Base-by-base conservation (phyloP, 306 rosid genomes). In the Benincasa hispida region DNA sequence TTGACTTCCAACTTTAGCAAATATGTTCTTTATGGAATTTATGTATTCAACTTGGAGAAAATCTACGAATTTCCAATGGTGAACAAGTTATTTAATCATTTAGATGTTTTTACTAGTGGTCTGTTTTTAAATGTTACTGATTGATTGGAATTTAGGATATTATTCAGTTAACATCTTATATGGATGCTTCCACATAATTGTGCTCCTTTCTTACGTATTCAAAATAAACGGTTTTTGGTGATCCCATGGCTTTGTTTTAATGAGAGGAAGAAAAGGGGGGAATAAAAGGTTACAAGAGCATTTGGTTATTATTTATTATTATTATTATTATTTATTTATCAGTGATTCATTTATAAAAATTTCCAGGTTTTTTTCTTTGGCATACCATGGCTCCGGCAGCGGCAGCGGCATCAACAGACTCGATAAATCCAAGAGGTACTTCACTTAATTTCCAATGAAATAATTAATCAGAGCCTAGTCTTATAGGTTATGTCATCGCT, bases 391-490 rank as follows among this genome's bases (percentile, higher is more conserved):
- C 97, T 78, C 90, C 92, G 0, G 76, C 76, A 8, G 79, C 45
- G 6, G 79, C 45, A 74, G 81, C 79, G 79, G 86, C 89, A 62
- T 85, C 91, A 79, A 79, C 96, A 12, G 92, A 92, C 42, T 85
- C 88, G 11, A 83, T 95, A 32, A 87, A 89, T 37, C 89, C 99
- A 21, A 85, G 89, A 92, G 99, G 99, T 95, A 67, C 47, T 47
- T 35, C 41, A n/a, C 80, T 68, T 76, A 3, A n/a, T 76, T 48
- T 76, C 30, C 57, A 56, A 30, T 35, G 25, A 35, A 60, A 30
- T 27, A 28, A 27, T 41, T 6, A 35, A 28, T 48, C 74, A 62
- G 21, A 18, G 65, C 59, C 25, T 45, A 27, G 13, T 17, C 10
- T 32, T 75, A 47, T 56, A 19, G 55, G 41, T 69, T 48, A 22